Conservation (phyloP, 2,329 filamentous ascomycete species). For the Pseudogymnoascus sp. region DNA sequence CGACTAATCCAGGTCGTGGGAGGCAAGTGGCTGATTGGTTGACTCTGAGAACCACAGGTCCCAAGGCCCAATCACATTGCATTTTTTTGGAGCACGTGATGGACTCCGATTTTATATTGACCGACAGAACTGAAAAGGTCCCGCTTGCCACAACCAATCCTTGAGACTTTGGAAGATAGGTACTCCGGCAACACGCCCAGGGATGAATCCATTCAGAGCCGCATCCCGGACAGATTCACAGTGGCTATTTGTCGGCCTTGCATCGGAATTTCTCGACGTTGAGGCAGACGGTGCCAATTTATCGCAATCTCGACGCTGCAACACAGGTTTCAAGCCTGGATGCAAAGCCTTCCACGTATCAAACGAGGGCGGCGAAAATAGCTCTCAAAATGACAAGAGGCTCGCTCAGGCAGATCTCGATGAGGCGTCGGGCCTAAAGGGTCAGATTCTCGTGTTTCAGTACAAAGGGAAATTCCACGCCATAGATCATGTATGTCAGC, state of each 20-base stretch:
- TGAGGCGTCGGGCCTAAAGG: conserved; percentile 30
- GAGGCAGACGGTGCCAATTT: background rate
- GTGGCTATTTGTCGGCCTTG: background rate
- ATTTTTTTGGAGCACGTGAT: background rate
- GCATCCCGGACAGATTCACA: background rate
- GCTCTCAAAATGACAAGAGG: conserved; percentile 1
- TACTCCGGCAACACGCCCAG: background rate
- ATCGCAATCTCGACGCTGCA: conserved; percentile 24
- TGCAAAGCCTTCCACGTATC: conserved; percentile 52
- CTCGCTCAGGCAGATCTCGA: conserved; percentile 27
- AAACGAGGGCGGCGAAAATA: conserved; percentile 31
- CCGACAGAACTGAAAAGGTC: background rate
- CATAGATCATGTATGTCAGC: conserved; percentile 52
- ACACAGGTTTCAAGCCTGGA: conserved; percentile 35
- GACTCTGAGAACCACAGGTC: too few species aligned
- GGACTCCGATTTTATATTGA: background rate
- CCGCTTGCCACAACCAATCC: background rate
- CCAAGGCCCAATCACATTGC: background rate
- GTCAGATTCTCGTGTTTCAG: conserved; percentile 59
- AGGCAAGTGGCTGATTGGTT: too few species aligned
- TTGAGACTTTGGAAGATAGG: background rate
- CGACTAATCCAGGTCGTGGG: too few species aligned
- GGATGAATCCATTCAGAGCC: background rate
- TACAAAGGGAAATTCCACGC: conserved; percentile 58
- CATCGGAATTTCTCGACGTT: background rate